Percentiles rank a stretch among this genome's conserved stretches.
Evolutionary conservation across 1,139 yeast species (phyloP).

Genomic region (Taphrina confusa): DNA sequence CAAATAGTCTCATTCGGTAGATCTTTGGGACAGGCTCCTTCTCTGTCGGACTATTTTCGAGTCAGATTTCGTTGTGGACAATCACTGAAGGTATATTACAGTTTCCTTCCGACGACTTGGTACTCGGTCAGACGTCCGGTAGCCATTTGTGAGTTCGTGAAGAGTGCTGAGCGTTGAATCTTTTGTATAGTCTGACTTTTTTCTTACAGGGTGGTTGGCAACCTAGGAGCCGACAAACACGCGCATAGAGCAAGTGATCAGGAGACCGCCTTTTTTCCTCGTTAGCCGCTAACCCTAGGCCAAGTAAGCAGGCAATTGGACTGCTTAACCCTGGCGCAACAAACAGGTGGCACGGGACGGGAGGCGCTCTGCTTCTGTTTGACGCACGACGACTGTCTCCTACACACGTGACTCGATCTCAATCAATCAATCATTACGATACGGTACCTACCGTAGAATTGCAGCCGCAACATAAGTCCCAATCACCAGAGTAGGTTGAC

Average conservation of each 20-base stretch:
- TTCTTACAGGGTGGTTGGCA: constrained; percentile 7
- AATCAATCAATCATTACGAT: no score
- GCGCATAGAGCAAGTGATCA: constrained; percentile 5
- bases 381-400: background rate
- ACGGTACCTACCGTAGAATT: no score
- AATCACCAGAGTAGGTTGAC: no score
- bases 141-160: constrained; percentile 49
- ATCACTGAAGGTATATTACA: constrained; percentile 43
- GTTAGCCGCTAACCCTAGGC: background rate
- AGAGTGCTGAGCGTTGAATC: background rate
- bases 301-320: no score
- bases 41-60: constrained; percentile 76
- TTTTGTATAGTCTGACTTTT: background rate
- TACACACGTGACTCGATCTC: background rate
- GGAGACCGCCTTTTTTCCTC: constrained; percentile 11
- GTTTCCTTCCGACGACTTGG: constrained; percentile 99
- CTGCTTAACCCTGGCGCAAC: constrained; percentile 3
- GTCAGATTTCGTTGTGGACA: background rate
- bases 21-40: constrained; percentile 99
- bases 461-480: no score
- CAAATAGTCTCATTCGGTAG: constrained; percentile 99
- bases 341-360: background rate
- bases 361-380: background rate
- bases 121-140: constrained; percentile 66
- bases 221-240: constrained; percentile 4